These are phyloP conservation scores for Sonneratia caseolaris DNA, from an alignment of 345 rosid species.

Conservation along the genomic window DNA sequence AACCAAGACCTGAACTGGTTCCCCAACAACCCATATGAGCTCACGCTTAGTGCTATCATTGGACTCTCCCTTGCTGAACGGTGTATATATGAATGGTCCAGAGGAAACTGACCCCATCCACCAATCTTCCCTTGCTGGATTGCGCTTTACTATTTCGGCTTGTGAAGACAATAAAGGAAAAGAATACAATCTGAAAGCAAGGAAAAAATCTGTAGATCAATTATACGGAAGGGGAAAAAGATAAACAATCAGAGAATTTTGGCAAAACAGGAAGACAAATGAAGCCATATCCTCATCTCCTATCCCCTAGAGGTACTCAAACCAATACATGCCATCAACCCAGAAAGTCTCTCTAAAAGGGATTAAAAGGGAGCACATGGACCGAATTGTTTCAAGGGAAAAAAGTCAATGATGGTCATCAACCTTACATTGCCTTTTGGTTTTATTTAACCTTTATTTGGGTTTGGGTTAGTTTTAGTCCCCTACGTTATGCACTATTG, in stretches of 20 bases:
- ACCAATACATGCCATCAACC: not conserved
- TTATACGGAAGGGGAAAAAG: not conserved
- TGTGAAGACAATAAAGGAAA: conserved; percentile 82
- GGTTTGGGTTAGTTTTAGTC: too few relatives aligned
- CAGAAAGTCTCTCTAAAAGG: not conserved
- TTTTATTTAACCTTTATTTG: too few relatives aligned
- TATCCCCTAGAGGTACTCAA: not conserved
- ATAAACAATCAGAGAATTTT: not conserved
- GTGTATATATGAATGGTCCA: conserved; percentile 97
- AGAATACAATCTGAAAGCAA: conserved; percentile 59
- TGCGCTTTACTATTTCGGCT: conserved; percentile 74
- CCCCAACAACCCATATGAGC: conserved; percentile 88
- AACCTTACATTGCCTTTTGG: too few relatives aligned
- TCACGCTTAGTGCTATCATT: conserved; percentile 75
- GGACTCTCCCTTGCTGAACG: conserved; percentile 88
- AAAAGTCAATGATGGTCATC: too few relatives aligned
- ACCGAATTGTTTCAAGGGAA: not conserved
- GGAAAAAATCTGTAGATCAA: conserved; percentile 4
- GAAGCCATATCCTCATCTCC: not conserved
- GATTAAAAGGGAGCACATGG: not conserved
- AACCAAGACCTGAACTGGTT: conserved; percentile 93
- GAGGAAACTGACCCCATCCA: conserved; percentile 95
- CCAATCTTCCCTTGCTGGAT: conserved; percentile 91
- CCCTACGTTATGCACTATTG: too few relatives aligned
- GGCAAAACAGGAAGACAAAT: not conserved